These are phyloP conservation scores for Bolboschoenus planiculmis DNA, from an alignment of 176 grass and related monocot genomes.

Conservation along the genomic window DNA sequence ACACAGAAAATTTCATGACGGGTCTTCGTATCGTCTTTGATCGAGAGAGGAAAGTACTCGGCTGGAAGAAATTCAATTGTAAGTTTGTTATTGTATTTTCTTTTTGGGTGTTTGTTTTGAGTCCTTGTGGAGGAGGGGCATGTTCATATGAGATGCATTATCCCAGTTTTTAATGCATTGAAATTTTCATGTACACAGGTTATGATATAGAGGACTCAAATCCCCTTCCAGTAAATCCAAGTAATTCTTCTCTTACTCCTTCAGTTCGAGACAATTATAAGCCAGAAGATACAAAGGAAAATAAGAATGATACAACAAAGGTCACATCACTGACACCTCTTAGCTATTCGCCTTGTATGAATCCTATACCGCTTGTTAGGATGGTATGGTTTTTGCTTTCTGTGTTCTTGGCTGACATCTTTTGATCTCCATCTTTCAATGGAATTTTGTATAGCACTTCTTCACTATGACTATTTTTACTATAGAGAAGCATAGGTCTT, in stretches of 20 bases:
- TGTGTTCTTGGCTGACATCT: slow-evolving; percentile 19
- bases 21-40: slow-evolving; percentile 68
- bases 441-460: background rate
- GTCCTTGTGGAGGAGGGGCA: background rate
- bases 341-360: slow-evolving; percentile 20
- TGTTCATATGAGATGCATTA: background rate
- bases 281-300: slow-evolving; percentile 40
- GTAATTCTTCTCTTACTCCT: slow-evolving; percentile 33
- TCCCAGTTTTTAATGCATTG: background rate
- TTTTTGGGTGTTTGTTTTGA: background rate
- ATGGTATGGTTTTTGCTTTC: slow-evolving; percentile 29
- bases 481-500: slow-evolving; percentile 21
- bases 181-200: slow-evolving; percentile 19
- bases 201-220: slow-evolving; percentile 54
- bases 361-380: background rate
- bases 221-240: slow-evolving; percentile 44
- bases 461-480: slow-evolving; percentile 16
- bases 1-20: slow-evolving; percentile 86
- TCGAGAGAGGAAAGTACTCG: slow-evolving; percentile 59
- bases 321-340: slow-evolving; percentile 40
- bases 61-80: slow-evolving; percentile 86
- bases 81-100: slow-evolving; percentile 17
- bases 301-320: slow-evolving; percentile 35
- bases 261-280: slow-evolving; percentile 38
- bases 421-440: slow-evolving; percentile 15